Base-by-base conservation (phyloP, 495 filamentous ascomycete species). In the Trypethelium eluteriae region DNA sequence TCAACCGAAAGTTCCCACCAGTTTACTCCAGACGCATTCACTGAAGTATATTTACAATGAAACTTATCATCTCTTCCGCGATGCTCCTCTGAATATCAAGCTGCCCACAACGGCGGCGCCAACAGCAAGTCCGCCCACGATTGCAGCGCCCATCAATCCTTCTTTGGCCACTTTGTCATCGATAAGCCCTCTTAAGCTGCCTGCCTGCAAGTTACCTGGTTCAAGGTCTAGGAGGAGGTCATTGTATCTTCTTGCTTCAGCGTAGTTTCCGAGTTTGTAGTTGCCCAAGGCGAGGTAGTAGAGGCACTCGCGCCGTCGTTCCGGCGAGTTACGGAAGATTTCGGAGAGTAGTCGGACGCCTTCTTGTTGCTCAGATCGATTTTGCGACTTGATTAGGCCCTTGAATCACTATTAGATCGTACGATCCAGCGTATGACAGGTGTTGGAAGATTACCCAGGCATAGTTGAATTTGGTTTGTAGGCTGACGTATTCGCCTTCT, bases 381-480 rank as follows among this genome's bases (percentile, higher is more conserved):
- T 74, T 74, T 84, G 85, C 50, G 93, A 96, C 82, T 98, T 98
- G 76, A 98, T 96, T 63, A 98, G 82, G 67, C 94, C 94, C 92
- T 96, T 67, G 36, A 39, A 38, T 6, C 14, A 5, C 16, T 3
- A 3, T 66, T 11, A 9, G 36, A 66, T 44, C 62, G 35, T 3
- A 35, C 4, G 9, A n/a, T 62, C 34, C n/a, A 38, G 34, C 32
- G 36, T 7, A 39, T 38, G 16, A 38, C 25, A n/a, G 18, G n/a
- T 38, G n/a, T 32, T 59, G 38, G 18, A 50, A 66, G 62, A 82
- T 50, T 81, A 95, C 92, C 94, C 94, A 98, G 73, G 95, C 93
- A 76, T 91, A 98, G 85, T 98, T 98, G 85, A 98, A 98, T 76
- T 97, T 98, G 57, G 94, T 98, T 77, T 98, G 94, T 38, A 98